Base-by-base conservation (phyloP, 2,329 filamentous ascomycete species). In the Orbilia brochopaga region DNA sequence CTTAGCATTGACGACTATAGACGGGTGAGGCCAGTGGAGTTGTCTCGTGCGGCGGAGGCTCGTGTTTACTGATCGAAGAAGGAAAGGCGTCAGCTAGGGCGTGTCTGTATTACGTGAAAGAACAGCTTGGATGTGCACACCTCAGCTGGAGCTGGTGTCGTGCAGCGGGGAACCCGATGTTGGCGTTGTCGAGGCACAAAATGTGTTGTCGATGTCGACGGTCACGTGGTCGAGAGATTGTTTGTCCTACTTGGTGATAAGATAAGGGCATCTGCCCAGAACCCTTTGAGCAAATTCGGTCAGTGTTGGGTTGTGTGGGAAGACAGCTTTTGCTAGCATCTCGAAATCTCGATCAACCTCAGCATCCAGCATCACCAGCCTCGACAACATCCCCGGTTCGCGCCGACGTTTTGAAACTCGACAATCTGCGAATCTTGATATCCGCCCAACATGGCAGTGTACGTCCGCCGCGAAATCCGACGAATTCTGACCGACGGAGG, bases 241-340 rank as follows among this genome's bases (percentile, higher is more conserved):
- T 70, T 70, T 60, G 66, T 0, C 32, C n/a, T n/a, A 1, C 8
- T 13, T 21, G 1, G 27, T 59, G 66, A 70, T 70, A 70, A 70
- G 66, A 70, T 70, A 70, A 70, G 66, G 66, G 66, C 66, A 64
- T 46, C 59, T 63, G 48, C 66, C 59, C 66, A 56, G n/a, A 70
- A 70, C 58, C 66, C 66, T 64, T 60, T 42, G 40, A 59, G 59
- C 58, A 59, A 63, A 58, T 54, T 69, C 52, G 35, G 53, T 24
- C 30, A 37, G 57, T 30, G 58, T 63, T 59, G 54, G 59, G 58
- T 54, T 69, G 58, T 50, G 65, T 70, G 66, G 59, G 66, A 61
- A 35, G 63, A 56, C 60, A 37, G 54, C 58, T 63, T 52, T 52
- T 44, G 56, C 42, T n/a, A 62, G 57, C 46, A 70, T 70, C 66